Evolutionary conservation across 306 rosid species (phyloP), one percentile per base, ranked within the genome.

Genomic region (Inga laurina): DNA sequence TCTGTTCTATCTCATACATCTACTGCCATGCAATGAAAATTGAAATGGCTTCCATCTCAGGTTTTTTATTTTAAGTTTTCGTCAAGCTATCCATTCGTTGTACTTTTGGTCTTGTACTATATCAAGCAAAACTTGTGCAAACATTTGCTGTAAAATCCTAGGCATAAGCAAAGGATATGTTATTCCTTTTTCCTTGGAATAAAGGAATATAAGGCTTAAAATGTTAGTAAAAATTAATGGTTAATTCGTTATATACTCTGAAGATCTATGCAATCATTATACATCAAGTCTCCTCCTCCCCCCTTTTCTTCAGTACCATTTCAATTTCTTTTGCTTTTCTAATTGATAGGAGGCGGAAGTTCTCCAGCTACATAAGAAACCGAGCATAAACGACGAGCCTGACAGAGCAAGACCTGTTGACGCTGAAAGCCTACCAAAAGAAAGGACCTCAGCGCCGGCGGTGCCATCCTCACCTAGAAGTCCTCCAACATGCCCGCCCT

Each of bases 321-420:
- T 41, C 81, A 62, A 65, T 41, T 52, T 56, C 59, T 52, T 79
- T 73, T 62, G 18, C 74, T 84, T 59, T 76, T 70, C 83, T 84
- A 79, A 81, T 72, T 81, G 57, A 84, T 81, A 96, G 98, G 94
- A 85, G 41, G 95, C 87, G 76, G 91, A 86, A 75, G 84, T 75
- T 10, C 82, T 79, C 79, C 45, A 82, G 57, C 87, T 82, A 64
- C 92, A 86, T 82, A 89, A 90, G 87, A 89, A 90, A 80, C 88
- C 81, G 84, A 83, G 86, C 84, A 78, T 79, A 59, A 88, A 90
- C 81, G 95, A 86, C 79, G 91, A 88, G 79, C 84, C 83, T 82
- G 90, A 86, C 77, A 24, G 51, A 11, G 97, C 89, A 85, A 91
- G 84, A 80, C 66, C 91, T 37, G 88, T 80, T 79, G 94, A 86